These are phyloP conservation scores for Aureobasidium sp. DNA, from an alignment of 2,329 filamentous ascomycete genomes.

Conservation along the genomic window DNA sequence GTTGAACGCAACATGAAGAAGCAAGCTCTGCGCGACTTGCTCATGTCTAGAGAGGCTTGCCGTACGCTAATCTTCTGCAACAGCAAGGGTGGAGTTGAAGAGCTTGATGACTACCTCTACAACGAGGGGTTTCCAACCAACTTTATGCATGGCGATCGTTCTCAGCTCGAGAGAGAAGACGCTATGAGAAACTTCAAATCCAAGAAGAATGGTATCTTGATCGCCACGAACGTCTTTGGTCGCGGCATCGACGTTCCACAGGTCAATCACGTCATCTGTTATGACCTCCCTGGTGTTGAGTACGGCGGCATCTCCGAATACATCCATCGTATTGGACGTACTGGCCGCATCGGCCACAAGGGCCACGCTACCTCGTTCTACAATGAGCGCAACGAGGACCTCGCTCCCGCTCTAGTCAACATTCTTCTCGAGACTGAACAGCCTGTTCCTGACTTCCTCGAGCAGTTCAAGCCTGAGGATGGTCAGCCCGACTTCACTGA, in stretches of 20 bases:
- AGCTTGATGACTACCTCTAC: constrained; percentile 80
- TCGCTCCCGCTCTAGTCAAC: constrained; percentile 70
- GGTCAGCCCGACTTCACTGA: constrained; percentile 46
- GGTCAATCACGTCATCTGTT: constrained; percentile 90
- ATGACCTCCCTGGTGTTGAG: constrained; percentile 65
- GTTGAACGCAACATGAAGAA: constrained; percentile 62
- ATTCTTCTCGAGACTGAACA: constrained; percentile 75
- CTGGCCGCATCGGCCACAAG: constrained; percentile 82
- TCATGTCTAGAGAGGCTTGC: constrained; percentile 61
- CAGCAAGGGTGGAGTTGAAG: constrained; percentile 67
- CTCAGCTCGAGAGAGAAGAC: constrained; percentile 85
- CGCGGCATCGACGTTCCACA: constrained; percentile 85
- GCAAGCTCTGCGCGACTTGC: constrained; percentile 61
- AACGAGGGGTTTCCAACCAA: constrained; percentile 73
- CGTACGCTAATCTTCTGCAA: constrained; percentile 70
- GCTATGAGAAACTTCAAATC: constrained; percentile 77
- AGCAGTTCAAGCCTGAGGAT: constrained; percentile 54
- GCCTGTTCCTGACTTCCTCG: constrained; percentile 72
- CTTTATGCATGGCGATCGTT: constrained; percentile 81
- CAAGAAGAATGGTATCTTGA: constrained; percentile 68
- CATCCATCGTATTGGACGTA: constrained; percentile 89
- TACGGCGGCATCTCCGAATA: constrained; percentile 93
- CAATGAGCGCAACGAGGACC: constrained; percentile 64
- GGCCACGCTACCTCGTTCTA: constrained; percentile 87
- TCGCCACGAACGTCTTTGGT: constrained; percentile 79